A percentile compares a stretch with the other conserved stretches of the same genome.
These are phyloP conservation scores for Platanthera guangdongensis DNA, from an alignment of 106 monocot genomes.

Conservation along the genomic window DNA sequence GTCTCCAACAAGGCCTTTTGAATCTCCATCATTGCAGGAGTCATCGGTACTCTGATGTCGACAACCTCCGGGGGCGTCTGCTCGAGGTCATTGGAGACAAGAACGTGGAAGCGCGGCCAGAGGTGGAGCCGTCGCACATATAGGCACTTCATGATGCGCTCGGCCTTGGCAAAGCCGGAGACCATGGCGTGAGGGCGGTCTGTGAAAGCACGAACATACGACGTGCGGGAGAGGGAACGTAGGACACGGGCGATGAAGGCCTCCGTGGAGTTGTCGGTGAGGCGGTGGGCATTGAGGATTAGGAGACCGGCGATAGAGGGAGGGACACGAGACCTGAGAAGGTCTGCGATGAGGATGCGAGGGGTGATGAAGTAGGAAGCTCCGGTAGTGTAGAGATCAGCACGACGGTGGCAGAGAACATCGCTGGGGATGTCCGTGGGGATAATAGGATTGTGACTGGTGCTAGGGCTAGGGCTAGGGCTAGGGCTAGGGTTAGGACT, in stretches of 20 bases:
- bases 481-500: slow-evolving; percentile 9
- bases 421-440: slow-evolving; percentile 51
- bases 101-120: slow-evolving; percentile 87
- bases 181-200: slow-evolving; percentile 77
- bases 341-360: slow-evolving; percentile 29
- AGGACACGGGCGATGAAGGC: slow-evolving; percentile 68
- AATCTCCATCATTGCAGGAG: slow-evolving; percentile 64
- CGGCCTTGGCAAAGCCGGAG: slow-evolving; percentile 80
- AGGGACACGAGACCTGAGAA: slow-evolving; percentile 24
- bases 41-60: slow-evolving; percentile 77
- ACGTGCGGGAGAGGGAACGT: slow-evolving; percentile 20
- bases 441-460: neutral
- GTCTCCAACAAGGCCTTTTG: slow-evolving; percentile 74
- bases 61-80: slow-evolving; percentile 69
- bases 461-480: slow-evolving; percentile 10
- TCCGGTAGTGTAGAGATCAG: slow-evolving; percentile 46
- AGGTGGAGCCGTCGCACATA: slow-evolving; percentile 65
- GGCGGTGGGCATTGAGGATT: slow-evolving; percentile 68
- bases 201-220: slow-evolving; percentile 58
- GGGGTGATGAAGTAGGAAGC: slow-evolving; percentile 43
- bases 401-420: slow-evolving; percentile 56
- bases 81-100: slow-evolving; percentile 79
- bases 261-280: slow-evolving; percentile 83
- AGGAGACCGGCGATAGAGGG: slow-evolving; percentile 28
- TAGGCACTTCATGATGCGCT: slow-evolving; percentile 78